These are phyloP conservation scores for Amphibolis antarctica DNA, from an alignment of 106 monocot genomes.

Conservation along the genomic window DNA sequence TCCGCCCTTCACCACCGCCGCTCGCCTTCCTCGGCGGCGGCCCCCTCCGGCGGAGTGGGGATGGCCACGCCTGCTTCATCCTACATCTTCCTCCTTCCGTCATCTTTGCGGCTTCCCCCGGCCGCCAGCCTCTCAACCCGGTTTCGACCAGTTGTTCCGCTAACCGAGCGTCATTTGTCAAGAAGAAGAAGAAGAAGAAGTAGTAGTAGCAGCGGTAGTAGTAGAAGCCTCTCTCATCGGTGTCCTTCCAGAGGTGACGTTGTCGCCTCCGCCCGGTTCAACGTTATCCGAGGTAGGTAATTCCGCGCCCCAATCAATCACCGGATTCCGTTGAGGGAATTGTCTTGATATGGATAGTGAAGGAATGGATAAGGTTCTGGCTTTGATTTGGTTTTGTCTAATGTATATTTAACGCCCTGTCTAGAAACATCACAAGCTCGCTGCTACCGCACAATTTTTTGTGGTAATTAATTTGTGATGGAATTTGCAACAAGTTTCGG, in stretches of 20 bases:
- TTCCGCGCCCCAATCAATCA: too few species aligned
- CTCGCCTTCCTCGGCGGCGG: background rate
- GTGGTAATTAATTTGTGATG: too few species aligned
- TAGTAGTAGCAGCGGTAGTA: too few species aligned
- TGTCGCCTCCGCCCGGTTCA: constrained; percentile 5
- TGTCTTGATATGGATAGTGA: background rate
- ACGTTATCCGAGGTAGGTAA: constrained; percentile 4
- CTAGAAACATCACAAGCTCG: too few species aligned
- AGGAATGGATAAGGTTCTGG: background rate
- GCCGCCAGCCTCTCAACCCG: background rate
- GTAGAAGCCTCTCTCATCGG: background rate
- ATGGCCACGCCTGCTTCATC: background rate
- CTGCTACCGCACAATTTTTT: too few species aligned
- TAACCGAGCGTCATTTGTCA: background rate
- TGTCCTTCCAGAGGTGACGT: background rate
- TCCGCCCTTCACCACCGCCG: background rate
- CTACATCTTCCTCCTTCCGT: constrained; percentile 5
- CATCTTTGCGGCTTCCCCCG: background rate
- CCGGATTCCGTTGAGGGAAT: background rate
- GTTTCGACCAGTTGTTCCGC: background rate
- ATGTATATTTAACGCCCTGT: too few species aligned
- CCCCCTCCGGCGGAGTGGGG: background rate
- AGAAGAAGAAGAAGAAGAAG: background rate
- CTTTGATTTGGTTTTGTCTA: too few species aligned
- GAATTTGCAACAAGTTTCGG: too few species aligned